These are phyloP conservation scores for Acarospora socialis DNA, from an alignment of 2,329 filamentous ascomycete species.

Conservation along the genomic window DNA sequence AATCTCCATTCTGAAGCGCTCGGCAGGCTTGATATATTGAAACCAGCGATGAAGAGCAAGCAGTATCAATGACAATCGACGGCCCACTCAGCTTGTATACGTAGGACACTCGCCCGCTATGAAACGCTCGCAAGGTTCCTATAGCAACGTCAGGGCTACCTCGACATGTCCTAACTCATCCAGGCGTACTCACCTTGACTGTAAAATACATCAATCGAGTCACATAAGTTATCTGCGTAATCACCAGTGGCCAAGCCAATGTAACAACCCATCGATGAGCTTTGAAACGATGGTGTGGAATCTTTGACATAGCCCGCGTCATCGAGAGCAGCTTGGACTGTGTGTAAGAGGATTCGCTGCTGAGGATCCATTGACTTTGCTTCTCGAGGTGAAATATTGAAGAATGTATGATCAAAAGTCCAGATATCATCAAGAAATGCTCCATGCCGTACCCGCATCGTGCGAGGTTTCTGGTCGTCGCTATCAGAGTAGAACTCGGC, in stretches of 20 bases:
- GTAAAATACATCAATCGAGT: constrained; percentile 9
- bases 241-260: constrained; percentile 6
- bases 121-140: constrained; percentile 17
- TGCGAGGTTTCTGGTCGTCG: too few relatives aligned
- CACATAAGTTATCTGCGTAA: constrained; percentile 4
- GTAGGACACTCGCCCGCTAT: constrained; percentile 16
- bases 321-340: constrained; percentile 5
- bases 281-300: constrained; percentile 3
- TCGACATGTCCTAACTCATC: too few relatives aligned
- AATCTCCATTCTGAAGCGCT: constrained; percentile 18
- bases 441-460: too few relatives aligned
- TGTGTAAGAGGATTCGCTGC: constrained; percentile 6
- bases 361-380: constrained; percentile 9
- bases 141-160: too few relatives aligned
- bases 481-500: too few relatives aligned
- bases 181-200: constrained; percentile 3
- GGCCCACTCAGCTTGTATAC: constrained; percentile 20
- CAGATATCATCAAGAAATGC: constrained; percentile 4
- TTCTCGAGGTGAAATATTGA: constrained; percentile 7
- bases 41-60: constrained; percentile 22
- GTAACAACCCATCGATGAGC: constrained; percentile 3
- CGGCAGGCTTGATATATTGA: constrained; percentile 20
- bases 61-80: constrained; percentile 21
- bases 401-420: constrained; percentile 8
- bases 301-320: constrained; percentile 7